These are phyloP conservation scores for Pseudogymnoascus sp. DNA, from an alignment of 2,329 filamentous ascomycete genomes.

Conservation along the genomic window DNA sequence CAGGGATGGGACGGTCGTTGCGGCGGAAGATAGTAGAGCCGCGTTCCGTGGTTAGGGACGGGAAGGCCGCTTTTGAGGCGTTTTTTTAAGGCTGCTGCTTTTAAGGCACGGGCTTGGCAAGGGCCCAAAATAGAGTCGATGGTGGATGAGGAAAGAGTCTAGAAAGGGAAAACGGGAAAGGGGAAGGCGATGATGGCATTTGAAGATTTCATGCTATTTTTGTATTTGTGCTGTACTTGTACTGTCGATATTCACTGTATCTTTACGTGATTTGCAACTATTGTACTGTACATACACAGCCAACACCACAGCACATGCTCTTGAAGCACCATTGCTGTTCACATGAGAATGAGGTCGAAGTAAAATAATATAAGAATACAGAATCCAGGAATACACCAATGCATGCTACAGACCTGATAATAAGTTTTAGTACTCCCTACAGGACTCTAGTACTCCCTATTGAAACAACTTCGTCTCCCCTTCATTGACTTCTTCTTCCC, in stretches of 20 bases:
- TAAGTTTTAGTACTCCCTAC: neutral
- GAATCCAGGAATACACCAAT: neutral
- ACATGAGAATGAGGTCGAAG: neutral
- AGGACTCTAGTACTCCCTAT: neutral
- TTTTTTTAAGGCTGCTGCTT: neutral
- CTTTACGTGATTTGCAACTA: neutral
- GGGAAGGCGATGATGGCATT: neutral
- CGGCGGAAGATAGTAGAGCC: neutral
- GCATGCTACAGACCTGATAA: neutral
- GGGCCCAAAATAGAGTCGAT: neutral
- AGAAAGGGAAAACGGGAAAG: neutral
- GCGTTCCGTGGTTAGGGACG: neutral
- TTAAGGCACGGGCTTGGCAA: neutral
- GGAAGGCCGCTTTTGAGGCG: slow-evolving; percentile 1
- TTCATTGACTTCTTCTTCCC: neutral
- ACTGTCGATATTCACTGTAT: neutral
- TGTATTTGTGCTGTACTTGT: neutral
- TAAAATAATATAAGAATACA: neutral
- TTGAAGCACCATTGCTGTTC: neutral
- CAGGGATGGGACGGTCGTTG: neutral
- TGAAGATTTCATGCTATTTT: neutral
- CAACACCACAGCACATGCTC: neutral
- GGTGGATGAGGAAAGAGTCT: neutral
- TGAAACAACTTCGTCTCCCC: neutral
- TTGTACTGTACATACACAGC: neutral